Conservation (phyloP, 1,139 yeast species). For the Kazachstania sp. region DNA sequence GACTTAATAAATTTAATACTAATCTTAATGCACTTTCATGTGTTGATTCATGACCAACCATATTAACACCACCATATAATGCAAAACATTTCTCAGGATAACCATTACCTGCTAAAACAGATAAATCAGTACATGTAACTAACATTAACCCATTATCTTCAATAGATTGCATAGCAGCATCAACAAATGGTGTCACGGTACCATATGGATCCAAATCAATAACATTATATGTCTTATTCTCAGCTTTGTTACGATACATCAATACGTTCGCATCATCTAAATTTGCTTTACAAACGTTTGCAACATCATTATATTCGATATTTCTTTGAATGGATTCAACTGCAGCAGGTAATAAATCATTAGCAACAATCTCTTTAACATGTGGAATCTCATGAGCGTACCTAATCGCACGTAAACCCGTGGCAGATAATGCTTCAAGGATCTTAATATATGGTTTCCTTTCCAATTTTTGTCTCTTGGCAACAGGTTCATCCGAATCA, state of each 20-base stretch:
- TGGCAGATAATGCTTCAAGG: constrained; percentile 86
- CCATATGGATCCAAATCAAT: constrained; percentile 97
- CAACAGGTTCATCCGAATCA: constrained; percentile 11
- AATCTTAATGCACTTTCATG: constrained; percentile 90
- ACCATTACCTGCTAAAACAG: constrained; percentile 90
- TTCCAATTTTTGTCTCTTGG: constrained; percentile 22
- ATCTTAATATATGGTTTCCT: constrained; percentile 47
- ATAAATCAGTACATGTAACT: constrained; percentile 93
- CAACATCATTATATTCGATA: constrained; percentile 56
- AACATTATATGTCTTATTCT: constrained; percentile 54
- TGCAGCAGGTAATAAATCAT: constrained; percentile 79
- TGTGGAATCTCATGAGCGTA: constrained; percentile 84
- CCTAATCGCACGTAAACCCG: constrained; percentile 88
- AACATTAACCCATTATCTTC: constrained; percentile 75
- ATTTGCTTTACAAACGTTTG: constrained; percentile 49
- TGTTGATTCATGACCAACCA: constrained; percentile 69
- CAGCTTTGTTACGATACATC: constrained; percentile 50
- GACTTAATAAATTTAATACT: constrained; percentile 65
- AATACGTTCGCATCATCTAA: constrained; percentile 81
- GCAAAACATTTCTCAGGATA: constrained; percentile 97
- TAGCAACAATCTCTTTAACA: constrained; percentile 68
- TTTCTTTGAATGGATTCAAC: constrained; percentile 74
- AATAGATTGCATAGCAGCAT: constrained; percentile 75
- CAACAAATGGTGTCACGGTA: constrained; percentile 90
- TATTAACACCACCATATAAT: constrained; percentile 84